These are phyloP conservation scores for Rosa lucieae DNA, from an alignment of 306 rosid genomes.

Conservation along the genomic window DNA sequence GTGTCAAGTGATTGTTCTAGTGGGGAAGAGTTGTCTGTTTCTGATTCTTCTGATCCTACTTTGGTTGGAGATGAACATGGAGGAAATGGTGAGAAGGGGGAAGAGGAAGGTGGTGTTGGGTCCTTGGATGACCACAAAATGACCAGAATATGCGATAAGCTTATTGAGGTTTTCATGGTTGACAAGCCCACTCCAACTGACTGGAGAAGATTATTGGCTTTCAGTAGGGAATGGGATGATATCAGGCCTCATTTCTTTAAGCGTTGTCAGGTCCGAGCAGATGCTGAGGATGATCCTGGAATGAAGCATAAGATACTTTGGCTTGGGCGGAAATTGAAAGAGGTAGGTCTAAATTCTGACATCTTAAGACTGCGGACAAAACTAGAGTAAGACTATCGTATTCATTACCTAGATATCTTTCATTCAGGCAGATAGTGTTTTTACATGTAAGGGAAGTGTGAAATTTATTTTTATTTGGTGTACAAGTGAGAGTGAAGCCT, in stretches of 20 bases:
- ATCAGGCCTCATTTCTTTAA: slow-evolving; percentile 75
- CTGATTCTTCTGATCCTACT: not conserved
- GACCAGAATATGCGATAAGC: slow-evolving; percentile 71
- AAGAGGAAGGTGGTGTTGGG: slow-evolving; percentile 33
- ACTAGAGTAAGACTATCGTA: not conserved
- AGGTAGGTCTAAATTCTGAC: slow-evolving; percentile 43
- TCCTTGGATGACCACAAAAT: slow-evolving; percentile 48
- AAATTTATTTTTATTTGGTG: not conserved
- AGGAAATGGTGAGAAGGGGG: slow-evolving; percentile 24
- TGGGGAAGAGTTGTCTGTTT: slow-evolving; percentile 29
- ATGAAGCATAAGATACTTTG: slow-evolving; percentile 75
- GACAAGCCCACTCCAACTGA: slow-evolving; percentile 84
- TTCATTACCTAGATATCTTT: not conserved
- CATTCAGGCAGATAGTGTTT: not conserved
- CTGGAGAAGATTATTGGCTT: slow-evolving; percentile 85
- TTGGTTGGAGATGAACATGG: not conserved
- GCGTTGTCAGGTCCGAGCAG: slow-evolving; percentile 57
- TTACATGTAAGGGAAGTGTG: not conserved
- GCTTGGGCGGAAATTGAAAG: slow-evolving; percentile 78
- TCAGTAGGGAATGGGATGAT: slow-evolving; percentile 73
- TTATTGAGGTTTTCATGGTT: slow-evolving; percentile 84
- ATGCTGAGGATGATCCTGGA: slow-evolving; percentile 50
- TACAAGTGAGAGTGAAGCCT: not conserved
- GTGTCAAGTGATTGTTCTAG: slow-evolving; percentile 24
- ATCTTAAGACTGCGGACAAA: not conserved